Conservation (phyloP, 75 land plant genomes). For the Cupressus sempervirens region DNA sequence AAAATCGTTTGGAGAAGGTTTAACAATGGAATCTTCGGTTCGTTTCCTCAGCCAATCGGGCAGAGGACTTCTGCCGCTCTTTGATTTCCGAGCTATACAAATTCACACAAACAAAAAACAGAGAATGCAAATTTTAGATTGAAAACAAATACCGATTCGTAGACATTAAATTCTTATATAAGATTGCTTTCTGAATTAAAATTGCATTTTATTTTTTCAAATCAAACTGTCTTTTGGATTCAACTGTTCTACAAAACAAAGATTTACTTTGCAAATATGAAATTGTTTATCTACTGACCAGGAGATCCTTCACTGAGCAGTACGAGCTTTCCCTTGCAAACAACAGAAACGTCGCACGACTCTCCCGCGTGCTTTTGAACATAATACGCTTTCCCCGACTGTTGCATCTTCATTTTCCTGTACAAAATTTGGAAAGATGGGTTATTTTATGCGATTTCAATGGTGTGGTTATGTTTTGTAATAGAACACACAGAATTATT, state of each 20-base stretch:
- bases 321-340: not conserved
- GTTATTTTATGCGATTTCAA: no score
- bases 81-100: not conserved
- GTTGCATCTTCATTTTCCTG: not conserved
- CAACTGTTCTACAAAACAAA: not conserved
- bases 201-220: no score
- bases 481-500: no score
- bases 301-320: not conserved
- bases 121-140: not conserved
- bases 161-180: no score
- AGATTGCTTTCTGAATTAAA: no score
- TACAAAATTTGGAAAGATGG: no score
- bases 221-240: not conserved
- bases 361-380: not conserved
- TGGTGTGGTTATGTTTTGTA: no score
- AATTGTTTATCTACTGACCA: not conserved
- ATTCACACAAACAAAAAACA: not conserved
- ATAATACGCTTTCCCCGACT: not conserved
- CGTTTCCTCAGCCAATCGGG: not conserved
- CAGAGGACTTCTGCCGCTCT: not conserved
- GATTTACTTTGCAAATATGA: not conserved
- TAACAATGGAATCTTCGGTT: not conserved
- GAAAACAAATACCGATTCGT: not conserved
- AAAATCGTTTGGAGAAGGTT: not conserved
- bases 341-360: not conserved